Percentiles rank a stretch among this genome's conserved stretches.
These are phyloP conservation scores for Cercospora sesami DNA, from an alignment of 2,329 filamentous ascomycete genomes.

Conservation along the genomic window DNA sequence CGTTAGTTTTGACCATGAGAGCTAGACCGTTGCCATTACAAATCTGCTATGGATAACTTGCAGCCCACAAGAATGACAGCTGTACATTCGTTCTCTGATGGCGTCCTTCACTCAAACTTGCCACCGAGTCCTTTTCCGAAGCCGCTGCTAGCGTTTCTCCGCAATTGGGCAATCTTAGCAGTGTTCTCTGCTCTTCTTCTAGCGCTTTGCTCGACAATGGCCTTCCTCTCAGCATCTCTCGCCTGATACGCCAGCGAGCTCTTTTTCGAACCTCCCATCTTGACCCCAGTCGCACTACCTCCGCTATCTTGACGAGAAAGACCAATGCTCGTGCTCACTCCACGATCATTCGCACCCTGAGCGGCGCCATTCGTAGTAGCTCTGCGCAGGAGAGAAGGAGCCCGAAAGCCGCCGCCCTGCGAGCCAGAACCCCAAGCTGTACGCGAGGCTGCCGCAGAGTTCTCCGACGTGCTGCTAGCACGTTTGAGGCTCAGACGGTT, in stretches of 20 bases:
- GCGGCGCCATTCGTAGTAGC: constrained; percentile 60
- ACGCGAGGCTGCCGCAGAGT: constrained; percentile 21
- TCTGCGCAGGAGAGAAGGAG: constrained; percentile 69
- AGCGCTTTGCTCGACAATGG: constrained; percentile 53
- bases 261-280: constrained; percentile 57
- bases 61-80: not conserved
- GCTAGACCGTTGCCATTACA: not conserved
- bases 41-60: not conserved
- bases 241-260: constrained; percentile 62
- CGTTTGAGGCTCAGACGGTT: constrained; percentile 71
- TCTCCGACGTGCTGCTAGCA: constrained; percentile 28
- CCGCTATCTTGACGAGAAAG: constrained; percentile 34
- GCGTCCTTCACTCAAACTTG: constrained; percentile 43
- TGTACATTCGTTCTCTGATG: not conserved
- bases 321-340: constrained; percentile 41
- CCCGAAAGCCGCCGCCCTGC: constrained; percentile 57
- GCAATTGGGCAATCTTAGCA: constrained; percentile 45
- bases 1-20: not conserved
- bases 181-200: constrained; percentile 53
- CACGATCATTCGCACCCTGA: constrained; percentile 36
- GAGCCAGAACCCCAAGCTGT: constrained; percentile 44
- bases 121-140: constrained; percentile 42
- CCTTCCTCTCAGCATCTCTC: constrained; percentile 57
- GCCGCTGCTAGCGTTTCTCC: constrained; percentile 43
- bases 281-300: constrained; percentile 35